phyloP scores from a whole-genome alignment of 441 rosid species.

The Macaranga tanarius region DNA sequence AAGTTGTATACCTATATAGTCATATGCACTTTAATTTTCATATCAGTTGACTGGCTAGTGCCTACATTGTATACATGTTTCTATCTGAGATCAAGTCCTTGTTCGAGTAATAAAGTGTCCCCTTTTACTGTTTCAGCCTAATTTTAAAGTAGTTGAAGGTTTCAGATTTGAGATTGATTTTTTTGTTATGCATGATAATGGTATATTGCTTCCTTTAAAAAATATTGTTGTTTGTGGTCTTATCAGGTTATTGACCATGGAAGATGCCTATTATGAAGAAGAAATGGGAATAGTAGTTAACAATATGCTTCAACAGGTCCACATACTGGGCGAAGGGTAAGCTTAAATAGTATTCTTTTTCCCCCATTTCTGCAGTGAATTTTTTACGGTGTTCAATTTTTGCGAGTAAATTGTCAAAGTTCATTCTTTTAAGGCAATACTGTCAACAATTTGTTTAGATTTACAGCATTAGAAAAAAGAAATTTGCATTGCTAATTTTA shows the following conservation, averaged over 20 bases:
- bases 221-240: conserved; percentile 23
- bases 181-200: conserved; percentile 1
- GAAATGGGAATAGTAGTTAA: conserved; percentile 45
- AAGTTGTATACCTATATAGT: neutral
- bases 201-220: conserved; percentile 18
- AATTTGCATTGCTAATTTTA: conserved; percentile 10
- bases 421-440: neutral
- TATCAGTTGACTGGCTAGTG: neutral
- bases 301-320: conserved; percentile 58
- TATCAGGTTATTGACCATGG: conserved; percentile 68
- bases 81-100: conserved; percentile 12
- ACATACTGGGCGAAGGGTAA: conserved; percentile 83
- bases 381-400: neutral
- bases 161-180: no score
- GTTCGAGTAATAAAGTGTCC: conserved; percentile 4
- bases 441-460: neutral
- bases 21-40: neutral
- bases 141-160: neutral
- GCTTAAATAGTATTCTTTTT: conserved; percentile 20
- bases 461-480: conserved; percentile 1
- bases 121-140: conserved; percentile 10
- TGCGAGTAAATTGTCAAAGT: neutral
- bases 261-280: conserved; percentile 68
- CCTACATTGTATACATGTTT: neutral
- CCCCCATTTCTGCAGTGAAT: neutral